These are phyloP conservation scores for Arachnomyces sp. DNA, from an alignment of 2,329 filamentous ascomycete species.

Conservation along the genomic window DNA sequence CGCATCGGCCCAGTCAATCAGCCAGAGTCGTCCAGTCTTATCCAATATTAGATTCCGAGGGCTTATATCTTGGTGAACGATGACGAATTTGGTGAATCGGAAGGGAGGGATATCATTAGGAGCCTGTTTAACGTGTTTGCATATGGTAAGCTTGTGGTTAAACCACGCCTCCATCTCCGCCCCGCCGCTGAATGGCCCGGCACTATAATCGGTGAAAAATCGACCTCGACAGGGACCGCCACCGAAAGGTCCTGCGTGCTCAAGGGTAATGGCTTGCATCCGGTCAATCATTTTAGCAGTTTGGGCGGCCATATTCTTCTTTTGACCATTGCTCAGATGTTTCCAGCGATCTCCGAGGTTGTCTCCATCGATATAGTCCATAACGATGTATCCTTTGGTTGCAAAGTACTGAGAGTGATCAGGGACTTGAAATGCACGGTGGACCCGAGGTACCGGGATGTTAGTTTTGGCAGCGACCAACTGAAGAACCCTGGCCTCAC, in stretches of 20 bases:
- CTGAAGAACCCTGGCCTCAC: conserved; percentile 16
- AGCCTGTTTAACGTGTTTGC: conserved; percentile 12
- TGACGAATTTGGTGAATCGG: conserved; percentile 11
- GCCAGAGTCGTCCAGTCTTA: conserved; percentile 11
- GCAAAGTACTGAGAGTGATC: conserved; percentile 17
- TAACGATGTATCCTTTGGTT: conserved; percentile 20
- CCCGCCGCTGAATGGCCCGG: conserved; percentile 11
- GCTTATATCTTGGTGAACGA: conserved; percentile 11
- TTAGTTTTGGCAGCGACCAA: conserved; percentile 15
- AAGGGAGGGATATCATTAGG: conserved; percentile 10
- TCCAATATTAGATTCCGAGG: conserved; percentile 12
- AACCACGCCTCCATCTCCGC: conserved; percentile 13
- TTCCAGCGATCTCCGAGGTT: conserved; percentile 20
- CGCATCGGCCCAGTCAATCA: conserved; percentile 15
- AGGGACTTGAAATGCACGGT: conserved; percentile 16
- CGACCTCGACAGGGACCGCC: conserved; percentile 13
- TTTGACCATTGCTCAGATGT: conserved; percentile 9
- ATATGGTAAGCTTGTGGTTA: conserved; percentile 22
- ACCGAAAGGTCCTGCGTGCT: conserved; percentile 12
- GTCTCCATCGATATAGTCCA: conserved; percentile 22
- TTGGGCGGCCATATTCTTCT: conserved; percentile 14
- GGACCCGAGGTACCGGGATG: conserved; percentile 17
- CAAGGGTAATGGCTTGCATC: conserved; percentile 14
- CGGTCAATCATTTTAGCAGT: conserved; percentile 16
- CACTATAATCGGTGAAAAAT: conserved; percentile 20